Conservation (phyloP, 768 basidiomycete species). For the Collybia mongolica region DNA sequence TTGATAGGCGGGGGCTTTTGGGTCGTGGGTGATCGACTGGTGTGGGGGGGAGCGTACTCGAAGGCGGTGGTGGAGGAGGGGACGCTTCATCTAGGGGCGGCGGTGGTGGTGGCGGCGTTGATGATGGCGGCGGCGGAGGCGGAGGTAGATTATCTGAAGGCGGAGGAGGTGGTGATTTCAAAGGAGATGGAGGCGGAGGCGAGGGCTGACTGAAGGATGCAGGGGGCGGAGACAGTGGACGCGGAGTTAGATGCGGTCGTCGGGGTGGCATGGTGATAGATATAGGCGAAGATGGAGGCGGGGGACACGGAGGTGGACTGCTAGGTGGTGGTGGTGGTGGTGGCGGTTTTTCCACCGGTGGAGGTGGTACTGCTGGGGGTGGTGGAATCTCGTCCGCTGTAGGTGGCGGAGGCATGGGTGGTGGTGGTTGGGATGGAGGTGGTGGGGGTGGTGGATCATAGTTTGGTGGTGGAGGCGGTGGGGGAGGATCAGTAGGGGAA, state of each 20-base stretch:
- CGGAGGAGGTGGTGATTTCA: conserved; percentile 25
- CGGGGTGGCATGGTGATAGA: conserved; percentile 9
- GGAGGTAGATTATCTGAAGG: conserved; percentile 16
- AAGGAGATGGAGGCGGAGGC: conserved; percentile 22
- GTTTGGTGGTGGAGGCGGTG: conserved; percentile 21
- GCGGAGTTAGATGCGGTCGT: conserved; percentile 24
- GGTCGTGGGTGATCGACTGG: conserved; percentile 20
- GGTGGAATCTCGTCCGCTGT: conserved; percentile 24
- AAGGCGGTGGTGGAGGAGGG: conserved; percentile 20
- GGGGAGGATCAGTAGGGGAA: conserved; percentile 14
- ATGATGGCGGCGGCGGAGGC: conserved; percentile 26
- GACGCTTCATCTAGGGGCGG: conserved; percentile 33
- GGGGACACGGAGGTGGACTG: conserved; percentile 10
- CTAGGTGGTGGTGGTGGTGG: conserved; percentile 33
- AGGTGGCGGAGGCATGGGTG: conserved; percentile 18
- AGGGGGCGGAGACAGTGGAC: conserved; percentile 21
- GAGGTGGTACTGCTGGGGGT: conserved; percentile 7
- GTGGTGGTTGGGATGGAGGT: conserved; percentile 27
- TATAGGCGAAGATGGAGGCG: conserved; percentile 24
- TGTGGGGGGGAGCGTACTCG: conserved; percentile 20
- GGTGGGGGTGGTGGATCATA: conserved; percentile 23
- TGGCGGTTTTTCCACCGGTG: conserved; percentile 19
- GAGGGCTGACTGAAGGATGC: conserved; percentile 25
- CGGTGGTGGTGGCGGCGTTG: conserved; percentile 34
- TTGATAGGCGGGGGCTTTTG: conserved; percentile 6